Evolutionary conservation across 768 basidiomycete genomes (phyloP).

Genomic region (Cystofilobasidium ferigula): DNA sequence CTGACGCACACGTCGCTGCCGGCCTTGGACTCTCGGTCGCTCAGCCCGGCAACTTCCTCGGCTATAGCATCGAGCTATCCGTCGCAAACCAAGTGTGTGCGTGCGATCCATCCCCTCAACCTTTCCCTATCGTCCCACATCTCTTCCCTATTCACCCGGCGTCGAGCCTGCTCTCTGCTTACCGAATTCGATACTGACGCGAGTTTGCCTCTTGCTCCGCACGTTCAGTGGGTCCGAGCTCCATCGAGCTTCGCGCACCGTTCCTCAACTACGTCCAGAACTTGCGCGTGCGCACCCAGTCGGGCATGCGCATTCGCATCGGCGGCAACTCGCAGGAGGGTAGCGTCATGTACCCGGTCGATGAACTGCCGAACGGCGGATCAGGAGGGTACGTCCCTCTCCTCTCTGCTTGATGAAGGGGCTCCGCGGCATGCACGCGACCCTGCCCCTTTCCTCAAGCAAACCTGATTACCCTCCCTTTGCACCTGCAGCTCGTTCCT

Average conservation of each 20-base stretch:
- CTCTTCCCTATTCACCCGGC: not conserved
- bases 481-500: constrained; percentile 17
- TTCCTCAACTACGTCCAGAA: constrained; percentile 73
- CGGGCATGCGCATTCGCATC: constrained; percentile 52
- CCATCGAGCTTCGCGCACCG: constrained; percentile 47
- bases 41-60: constrained; percentile 47
- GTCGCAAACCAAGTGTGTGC: constrained; percentile 55
- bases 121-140: not conserved
- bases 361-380: constrained; percentile 42
- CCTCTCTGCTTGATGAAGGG: not conserved
- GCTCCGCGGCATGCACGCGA: not conserved
- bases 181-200: constrained; percentile 6
- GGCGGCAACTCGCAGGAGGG: constrained; percentile 74
- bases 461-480: too few species aligned
- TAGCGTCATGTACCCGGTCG: constrained; percentile 43
- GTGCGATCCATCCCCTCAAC: constrained; percentile 30
- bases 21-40: constrained; percentile 1
- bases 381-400: constrained; percentile 23
- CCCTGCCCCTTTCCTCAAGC: not conserved
- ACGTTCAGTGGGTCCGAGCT: constrained; percentile 34
- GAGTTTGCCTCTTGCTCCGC: constrained; percentile 34
- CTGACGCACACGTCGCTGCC: constrained; percentile 15
- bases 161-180: not conserved
- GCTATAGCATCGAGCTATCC: constrained; percentile 67
- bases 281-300: constrained; percentile 54